Base-by-base conservation (phyloP, 257 asterid species). In the Ajuga chamaepitys region DNA sequence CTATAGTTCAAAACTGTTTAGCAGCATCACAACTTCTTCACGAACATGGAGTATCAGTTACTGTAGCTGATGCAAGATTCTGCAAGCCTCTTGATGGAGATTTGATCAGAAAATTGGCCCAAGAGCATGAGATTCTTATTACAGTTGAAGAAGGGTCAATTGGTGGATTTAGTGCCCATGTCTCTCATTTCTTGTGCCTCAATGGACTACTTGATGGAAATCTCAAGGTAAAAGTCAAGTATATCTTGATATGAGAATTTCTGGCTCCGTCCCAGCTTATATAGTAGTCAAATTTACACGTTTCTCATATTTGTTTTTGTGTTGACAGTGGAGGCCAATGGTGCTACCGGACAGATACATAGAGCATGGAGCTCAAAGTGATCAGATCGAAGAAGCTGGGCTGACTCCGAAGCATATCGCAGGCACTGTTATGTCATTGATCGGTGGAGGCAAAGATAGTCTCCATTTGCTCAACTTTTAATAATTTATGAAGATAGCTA, bases 91-190 rank as follows among this genome's bases (percentile, higher is more conserved):
- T 80, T 0, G 85, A 80, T 47, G 85, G 82, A 2, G 78, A 66
- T 5, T 20, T 80, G 53, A 80, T 80, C 4, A 74, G 16, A 71
- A 53, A 67, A 14, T 2, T 80, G 64, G 89, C 74, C 9, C 41
- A 74, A 30, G 82, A 77, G 11, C 89, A 83, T 26, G 85, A 86
- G 61, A 69, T 83, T 12, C 84, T 86, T 13, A 58, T 86, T 42
- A 86, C 94, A 2, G 82, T 85, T 12, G 93, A 85, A 75, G 93
- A 85, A 76, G 93, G 93, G 22, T 83, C 84, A 0, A 76, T 79
- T 20, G 89, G 89, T 21, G 94, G 94, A 44, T 86, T 86, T 58
- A 77, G 89, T 14, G 77, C 95, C 0, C 95, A 86, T 45, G 89
- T 86, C 30, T 65, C 86, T 18, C 86, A 86, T 9, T 86, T 81